A percentile compares a stretch with the other conserved stretches of the same genome.
phyloP scores from a whole-genome alignment of 495 filamentous ascomycete species.

The Evernia prunastri region DNA sequence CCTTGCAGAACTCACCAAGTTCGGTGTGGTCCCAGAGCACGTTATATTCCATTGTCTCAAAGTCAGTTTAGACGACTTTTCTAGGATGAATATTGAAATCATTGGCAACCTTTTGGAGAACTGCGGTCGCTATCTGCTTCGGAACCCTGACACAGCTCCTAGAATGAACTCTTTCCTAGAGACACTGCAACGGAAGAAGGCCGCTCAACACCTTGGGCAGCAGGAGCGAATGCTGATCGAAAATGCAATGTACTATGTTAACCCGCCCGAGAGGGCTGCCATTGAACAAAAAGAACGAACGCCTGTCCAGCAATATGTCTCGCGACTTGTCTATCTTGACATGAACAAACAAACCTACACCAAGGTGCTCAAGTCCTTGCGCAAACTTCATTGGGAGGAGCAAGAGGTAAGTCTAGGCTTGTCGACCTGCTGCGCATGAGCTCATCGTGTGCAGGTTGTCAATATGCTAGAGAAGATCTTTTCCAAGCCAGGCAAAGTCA shows the following conservation, averaged over 20 bases:
- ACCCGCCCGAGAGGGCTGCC: slow-evolving; percentile 85
- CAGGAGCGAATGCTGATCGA: slow-evolving; percentile 98
- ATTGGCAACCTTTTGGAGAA: slow-evolving; percentile 97
- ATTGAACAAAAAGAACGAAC: slow-evolving; percentile 95
- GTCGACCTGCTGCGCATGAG: not conserved
- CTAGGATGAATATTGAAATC: slow-evolving; percentile 97
- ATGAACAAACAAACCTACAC: slow-evolving; percentile 91
- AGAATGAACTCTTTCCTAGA: slow-evolving; percentile 91
- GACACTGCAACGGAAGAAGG: slow-evolving; percentile 92
- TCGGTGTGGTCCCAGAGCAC: slow-evolving; percentile 95
- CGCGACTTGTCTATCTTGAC: slow-evolving; percentile 84
- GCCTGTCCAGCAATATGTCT: slow-evolving; percentile 85
- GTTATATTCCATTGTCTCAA: slow-evolving; percentile 98
- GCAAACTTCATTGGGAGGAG: slow-evolving; percentile 97
- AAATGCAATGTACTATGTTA: slow-evolving; percentile 97
- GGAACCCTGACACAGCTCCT: slow-evolving; percentile 88
- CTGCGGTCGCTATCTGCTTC: slow-evolving; percentile 88
- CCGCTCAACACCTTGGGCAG: slow-evolving; percentile 86
- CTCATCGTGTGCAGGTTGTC: slow-evolving; percentile 50
- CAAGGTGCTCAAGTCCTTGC: slow-evolving; percentile 84
- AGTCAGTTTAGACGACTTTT: slow-evolving; percentile 95
- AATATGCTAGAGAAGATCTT: slow-evolving; percentile 84
- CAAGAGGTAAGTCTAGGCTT: slow-evolving; percentile 50
- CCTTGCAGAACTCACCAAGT: slow-evolving; percentile 94
- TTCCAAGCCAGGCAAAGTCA: slow-evolving; percentile 91